Base-by-base conservation (phyloP, 148 eudicot species). In the Simmondsia chinensis region DNA sequence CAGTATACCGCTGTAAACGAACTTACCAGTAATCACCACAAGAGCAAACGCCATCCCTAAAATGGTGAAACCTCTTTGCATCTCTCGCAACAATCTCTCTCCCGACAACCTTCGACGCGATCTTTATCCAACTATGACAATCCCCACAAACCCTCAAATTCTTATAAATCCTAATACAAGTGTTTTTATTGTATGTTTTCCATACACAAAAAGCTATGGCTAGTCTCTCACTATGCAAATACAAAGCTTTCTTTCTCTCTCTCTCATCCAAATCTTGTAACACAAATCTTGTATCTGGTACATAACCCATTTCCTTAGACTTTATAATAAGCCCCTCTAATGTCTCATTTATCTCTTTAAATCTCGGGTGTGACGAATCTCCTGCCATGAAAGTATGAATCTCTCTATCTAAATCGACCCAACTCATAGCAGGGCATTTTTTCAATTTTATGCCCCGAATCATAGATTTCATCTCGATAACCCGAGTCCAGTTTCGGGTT, bases 11-110 rank as follows among this genome's bases (percentile, higher is more conserved):
- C n/a, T n/a, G n/a, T 20, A 4, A 25, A n/a, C 31, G 5, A 11
- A 48, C 30, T 71, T 62, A 72, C 78, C 78, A 72, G 28, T 66
- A 72, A 43, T 72, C 78, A 24, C 62, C 46, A 43, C 73, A 72
- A 45, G 78, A 72, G 42, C 78, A 68, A 33, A 30, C 26, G 12
- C 73, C 78, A 20, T 68, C 64, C 18, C 53, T 63, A 36, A 73
- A 73, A 56, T 68, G 79, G 53, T 73, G 65, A 48, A 73, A 68
- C 43, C 74, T 52, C 69, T 73, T 68, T 14, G 48, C 46, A 47
- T 73, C 74, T 57, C 78, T 59, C 9, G 64, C 78, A 38, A 72
- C 52, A 30, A 64, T 60, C 54, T 56, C 73, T 53, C 68, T 68
- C 9, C 64, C 64, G 9, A 57, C 51, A 20, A 47, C 59, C 54